Evolutionary conservation across 2,329 filamentous ascomycete species (phyloP), one percentile per base, ranked within the genome.

Genomic region (Rhynchosporium agropyri): DNA sequence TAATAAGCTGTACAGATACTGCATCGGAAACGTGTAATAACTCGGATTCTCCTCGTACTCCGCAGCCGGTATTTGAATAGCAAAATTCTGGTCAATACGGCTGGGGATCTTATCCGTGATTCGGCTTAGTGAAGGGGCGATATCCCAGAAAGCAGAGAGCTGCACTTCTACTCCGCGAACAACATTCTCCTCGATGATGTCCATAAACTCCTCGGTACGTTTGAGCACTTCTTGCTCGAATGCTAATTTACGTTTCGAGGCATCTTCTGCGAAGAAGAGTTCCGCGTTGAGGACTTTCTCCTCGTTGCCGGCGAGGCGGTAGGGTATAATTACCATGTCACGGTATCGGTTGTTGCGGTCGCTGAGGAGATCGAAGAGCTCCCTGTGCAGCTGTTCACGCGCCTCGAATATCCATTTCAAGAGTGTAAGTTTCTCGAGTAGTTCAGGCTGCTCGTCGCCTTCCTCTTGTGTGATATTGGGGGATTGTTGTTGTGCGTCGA

Each of bases 381-480:
- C 90, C 49, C 91, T 88, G 77, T 98, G 89, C 8, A 98, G 81
- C 53, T 85, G 83, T 77, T 99, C 95, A n/a, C 93, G 88, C 0
- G 90, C 89, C 75, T 99, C 95, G 70, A 97, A 98, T 8, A 98
- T 87, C 93, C 95, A 98, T 73, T 98, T 99, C 13, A 98, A 82
- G 54, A 97, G 84, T 0, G 94, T 98, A 12, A 99, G 82, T 77
- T 97, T 96, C 76, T 99, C 95, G 2, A 98, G 80, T 0, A 98
- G 82, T 76, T 99, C 95, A 0, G 95, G 95, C 74, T 93, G 88
- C 75, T 97, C 94, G 70, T 98, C 94, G 20, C 95, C 94, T 77
- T 97, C 94, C 76, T 97, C 92, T 75, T 97, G 93, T 0, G 92
- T 89, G 75, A 92, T 86, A 71, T 96, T 94, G 0, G 92, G 89